These are phyloP conservation scores for Candida adriatica DNA, from an alignment of 805 yeast genomes.

Conservation along the genomic window DNA sequence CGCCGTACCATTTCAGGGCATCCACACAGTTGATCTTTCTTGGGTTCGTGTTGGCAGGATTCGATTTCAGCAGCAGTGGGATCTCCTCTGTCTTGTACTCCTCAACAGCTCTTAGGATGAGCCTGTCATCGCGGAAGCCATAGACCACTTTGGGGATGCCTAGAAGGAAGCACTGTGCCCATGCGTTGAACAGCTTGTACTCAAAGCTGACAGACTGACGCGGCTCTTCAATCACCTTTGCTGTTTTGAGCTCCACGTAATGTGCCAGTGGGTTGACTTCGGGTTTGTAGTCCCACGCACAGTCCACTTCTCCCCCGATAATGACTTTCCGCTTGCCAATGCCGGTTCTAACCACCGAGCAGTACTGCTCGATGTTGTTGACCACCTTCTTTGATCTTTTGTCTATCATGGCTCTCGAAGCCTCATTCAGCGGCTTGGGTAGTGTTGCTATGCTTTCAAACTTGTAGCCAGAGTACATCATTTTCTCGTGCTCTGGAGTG, in stretches of 20 bases:
- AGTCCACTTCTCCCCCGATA: slow-evolving; percentile 88
- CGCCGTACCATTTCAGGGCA: slow-evolving; percentile 81
- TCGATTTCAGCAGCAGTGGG: slow-evolving; percentile 58
- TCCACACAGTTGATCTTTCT: slow-evolving; percentile 63
- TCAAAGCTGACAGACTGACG: slow-evolving; percentile 63
- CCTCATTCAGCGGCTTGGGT: slow-evolving; percentile 66
- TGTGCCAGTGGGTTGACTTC: slow-evolving; percentile 42
- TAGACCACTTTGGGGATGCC: slow-evolving; percentile 79
- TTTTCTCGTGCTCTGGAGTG: slow-evolving; percentile 28
- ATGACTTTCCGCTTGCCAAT: slow-evolving; percentile 64
- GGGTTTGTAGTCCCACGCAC: slow-evolving; percentile 78
- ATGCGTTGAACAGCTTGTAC: slow-evolving; percentile 64
- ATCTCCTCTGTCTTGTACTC: slow-evolving; percentile 70
- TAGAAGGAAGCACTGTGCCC: slow-evolving; percentile 91
- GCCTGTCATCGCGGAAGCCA: slow-evolving; percentile 78
- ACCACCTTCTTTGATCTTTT: slow-evolving; percentile 52
- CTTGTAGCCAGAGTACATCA: slow-evolving; percentile 70
- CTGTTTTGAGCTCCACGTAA: slow-evolving; percentile 81
- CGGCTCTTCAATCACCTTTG: slow-evolving; percentile 46
- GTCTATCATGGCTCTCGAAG: slow-evolving; percentile 62
- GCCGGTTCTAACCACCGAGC: slow-evolving; percentile 78
- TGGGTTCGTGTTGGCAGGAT: slow-evolving; percentile 34
- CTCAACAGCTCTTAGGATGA: slow-evolving; percentile 63
- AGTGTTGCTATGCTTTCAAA: slow-evolving; percentile 78
- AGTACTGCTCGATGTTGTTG: slow-evolving; percentile 68